Evolutionary conservation across 1,139 yeast species (phyloP).

Genomic region (Magnusiomyces suaveolens): DNA sequence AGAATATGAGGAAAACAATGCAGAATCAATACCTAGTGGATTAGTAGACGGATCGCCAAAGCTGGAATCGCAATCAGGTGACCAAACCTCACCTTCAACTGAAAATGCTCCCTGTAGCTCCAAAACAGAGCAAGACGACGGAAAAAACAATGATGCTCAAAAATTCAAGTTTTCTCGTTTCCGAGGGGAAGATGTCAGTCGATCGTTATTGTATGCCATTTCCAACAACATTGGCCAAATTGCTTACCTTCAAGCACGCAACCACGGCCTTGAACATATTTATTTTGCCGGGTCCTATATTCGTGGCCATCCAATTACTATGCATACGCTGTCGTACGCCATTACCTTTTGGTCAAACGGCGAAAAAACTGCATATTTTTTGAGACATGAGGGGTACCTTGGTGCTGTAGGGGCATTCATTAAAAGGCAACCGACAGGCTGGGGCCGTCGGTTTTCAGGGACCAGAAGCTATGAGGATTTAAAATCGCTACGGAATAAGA

Average conservation of each 20-base stretch:
- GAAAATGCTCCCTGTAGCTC: no score
- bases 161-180: conserved; percentile 30
- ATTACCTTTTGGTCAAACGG: conserved; percentile 95
- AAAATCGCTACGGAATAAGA: neutral
- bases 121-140: conserved; percentile 1
- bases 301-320: conserved; percentile 86
- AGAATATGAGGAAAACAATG: conserved; percentile 9
- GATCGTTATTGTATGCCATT: conserved; percentile 76
- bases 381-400: conserved; percentile 90
- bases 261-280: conserved; percentile 70
- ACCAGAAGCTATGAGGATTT: conserved; percentile 8
- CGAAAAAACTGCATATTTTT: conserved; percentile 80
- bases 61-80: no score
- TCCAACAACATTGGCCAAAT: conserved; percentile 95
- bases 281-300: conserved; percentile 96
- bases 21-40: no score
- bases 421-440: conserved; percentile 37
- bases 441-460: conserved; percentile 29
- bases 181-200: conserved; percentile 68
- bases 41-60: no score
- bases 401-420: conserved; percentile 96
- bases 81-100: no score
- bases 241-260: conserved; percentile 86
- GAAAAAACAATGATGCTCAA: neutral
- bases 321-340: conserved; percentile 87